A percentile compares a stretch with the other conserved stretches of the same genome.
Conservation (phyloP, 2,329 filamentous ascomycete species). For the Neonectria magnoliae region DNA sequence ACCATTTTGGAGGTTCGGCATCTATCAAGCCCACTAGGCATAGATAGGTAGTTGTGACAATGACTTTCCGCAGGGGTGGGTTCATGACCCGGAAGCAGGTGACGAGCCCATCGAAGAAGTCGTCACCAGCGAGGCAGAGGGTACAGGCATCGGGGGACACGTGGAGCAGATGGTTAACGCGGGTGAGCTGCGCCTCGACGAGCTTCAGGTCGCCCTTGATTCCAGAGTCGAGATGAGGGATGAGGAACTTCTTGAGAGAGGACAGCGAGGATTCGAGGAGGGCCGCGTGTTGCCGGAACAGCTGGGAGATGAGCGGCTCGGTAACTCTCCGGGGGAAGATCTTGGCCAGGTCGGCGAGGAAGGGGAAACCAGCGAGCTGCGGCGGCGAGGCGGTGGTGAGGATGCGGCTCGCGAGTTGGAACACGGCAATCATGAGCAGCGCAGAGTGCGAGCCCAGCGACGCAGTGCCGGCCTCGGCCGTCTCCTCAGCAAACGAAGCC, state of each 20-base stretch:
- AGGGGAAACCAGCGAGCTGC: conserved; percentile 70
- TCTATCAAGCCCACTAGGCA: conserved; percentile 77
- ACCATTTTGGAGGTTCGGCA: conserved; percentile 73
- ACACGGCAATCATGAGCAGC: conserved; percentile 69
- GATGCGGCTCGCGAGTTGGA: conserved; percentile 70
- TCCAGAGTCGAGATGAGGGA: conserved; percentile 70
- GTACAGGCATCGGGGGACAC: conserved; percentile 65
- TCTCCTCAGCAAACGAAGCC: conserved; percentile 71
- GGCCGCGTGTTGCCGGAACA: conserved; percentile 63
- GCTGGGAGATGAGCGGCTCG: conserved; percentile 56
- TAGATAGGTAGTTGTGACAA: conserved; percentile 80
- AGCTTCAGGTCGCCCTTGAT: conserved; percentile 63
- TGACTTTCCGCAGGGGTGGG: conserved; percentile 69
- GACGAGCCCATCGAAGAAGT: conserved; percentile 83
- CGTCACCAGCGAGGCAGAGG: conserved; percentile 83
- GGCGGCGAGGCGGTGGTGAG: conserved; percentile 53
- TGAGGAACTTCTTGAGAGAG: conserved; percentile 69
- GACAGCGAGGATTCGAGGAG: conserved; percentile 65
- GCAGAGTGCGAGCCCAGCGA: conserved; percentile 50
- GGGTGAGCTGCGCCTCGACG: conserved; percentile 64
- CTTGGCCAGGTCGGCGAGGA: conserved; percentile 74
- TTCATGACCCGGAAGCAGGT: conserved; percentile 73
- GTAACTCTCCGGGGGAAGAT: conserved; percentile 72
- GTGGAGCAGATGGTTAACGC: conserved; percentile 71
- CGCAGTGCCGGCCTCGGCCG: conserved; percentile 48